A percentile compares a stretch with the other conserved stretches of the same genome.
Conservation (phyloP, 768 basidiomycete species). For the Krasilnikovozyma curviuscula region DNA sequence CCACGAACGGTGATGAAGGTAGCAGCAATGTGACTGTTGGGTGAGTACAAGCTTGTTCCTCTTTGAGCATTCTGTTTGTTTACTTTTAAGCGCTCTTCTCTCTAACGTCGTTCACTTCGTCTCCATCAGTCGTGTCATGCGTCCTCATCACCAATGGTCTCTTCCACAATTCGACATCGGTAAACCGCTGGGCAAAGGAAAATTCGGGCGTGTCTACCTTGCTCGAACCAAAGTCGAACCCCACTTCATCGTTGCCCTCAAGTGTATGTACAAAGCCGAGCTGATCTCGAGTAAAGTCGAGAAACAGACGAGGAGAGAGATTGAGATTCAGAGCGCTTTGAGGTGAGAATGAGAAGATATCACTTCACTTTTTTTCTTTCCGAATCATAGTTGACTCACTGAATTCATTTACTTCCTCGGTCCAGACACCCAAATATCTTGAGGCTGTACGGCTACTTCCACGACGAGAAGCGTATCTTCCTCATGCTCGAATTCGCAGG, state of each 20-base stretch:
- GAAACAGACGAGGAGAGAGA: constrained; percentile 91
- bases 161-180: constrained; percentile 82
- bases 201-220: constrained; percentile 98
- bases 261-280: constrained; percentile 91
- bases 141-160: constrained; percentile 41
- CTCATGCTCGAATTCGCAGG: constrained; percentile 96
- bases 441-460: constrained; percentile 89
- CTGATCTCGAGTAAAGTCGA: constrained; percentile 79
- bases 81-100: too few relatives aligned
- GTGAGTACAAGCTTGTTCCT: too few relatives aligned
- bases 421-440: constrained; percentile 75
- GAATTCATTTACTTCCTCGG: not conserved
- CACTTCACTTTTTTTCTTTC: not conserved
- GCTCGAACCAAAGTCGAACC: constrained; percentile 76
- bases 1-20: too few relatives aligned
- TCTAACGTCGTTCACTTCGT: too few relatives aligned
- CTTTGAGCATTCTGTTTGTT: too few relatives aligned
- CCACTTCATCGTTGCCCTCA: constrained; percentile 85
- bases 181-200: constrained; percentile 90
- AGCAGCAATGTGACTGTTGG: too few relatives aligned
- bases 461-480: constrained; percentile 93
- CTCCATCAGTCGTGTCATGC: too few relatives aligned
- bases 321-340: constrained; percentile 92
- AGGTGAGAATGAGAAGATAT: constrained; percentile 22
- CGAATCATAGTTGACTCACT: not conserved